Evolutionary conservation across 2,329 filamentous ascomycete species (phyloP).

Genomic region (Xylaria sp.): DNA sequence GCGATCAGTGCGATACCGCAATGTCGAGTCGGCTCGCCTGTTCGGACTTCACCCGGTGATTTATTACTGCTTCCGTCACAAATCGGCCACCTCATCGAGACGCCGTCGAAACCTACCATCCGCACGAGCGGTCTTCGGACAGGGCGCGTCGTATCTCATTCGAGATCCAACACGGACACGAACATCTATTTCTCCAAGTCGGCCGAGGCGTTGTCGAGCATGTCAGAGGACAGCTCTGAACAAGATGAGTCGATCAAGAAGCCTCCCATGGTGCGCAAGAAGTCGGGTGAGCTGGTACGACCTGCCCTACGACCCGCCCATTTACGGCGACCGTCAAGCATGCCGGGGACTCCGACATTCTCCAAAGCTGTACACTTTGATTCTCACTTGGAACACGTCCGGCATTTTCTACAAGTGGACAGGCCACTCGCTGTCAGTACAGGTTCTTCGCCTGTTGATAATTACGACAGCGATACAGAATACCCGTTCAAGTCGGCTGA

Average conservation of each 20-base stretch:
- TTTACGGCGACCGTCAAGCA: slow-evolving; percentile 87
- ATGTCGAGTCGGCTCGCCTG: slow-evolving; percentile 67
- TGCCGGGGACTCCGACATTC: slow-evolving; percentile 96
- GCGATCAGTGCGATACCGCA: slow-evolving; percentile 84
- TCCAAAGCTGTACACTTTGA: slow-evolving; percentile 99
- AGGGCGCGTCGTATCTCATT: slow-evolving; percentile 58
- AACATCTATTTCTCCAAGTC: slow-evolving; percentile 59
- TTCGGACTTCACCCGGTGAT: slow-evolving; percentile 50
- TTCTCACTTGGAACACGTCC: slow-evolving; percentile 92
- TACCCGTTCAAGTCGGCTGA: slow-evolving; percentile 80
- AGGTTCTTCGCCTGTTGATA: slow-evolving; percentile 88
- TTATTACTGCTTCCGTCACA: slow-evolving; percentile 52
- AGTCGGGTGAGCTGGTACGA: slow-evolving; percentile 95
- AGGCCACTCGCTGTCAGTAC: slow-evolving; percentile 95
- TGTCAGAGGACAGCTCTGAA: slow-evolving; percentile 72
- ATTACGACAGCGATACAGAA: slow-evolving; percentile 85
- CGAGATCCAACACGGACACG: slow-evolving; percentile 67
- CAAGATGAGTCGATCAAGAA: slow-evolving; percentile 68
- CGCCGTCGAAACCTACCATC: slow-evolving; percentile 57
- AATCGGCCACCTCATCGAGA: slow-evolving; percentile 46
- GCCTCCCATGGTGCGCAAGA: slow-evolving; percentile 96
- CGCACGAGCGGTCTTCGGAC: slow-evolving; percentile 58
- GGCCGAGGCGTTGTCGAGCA: slow-evolving; percentile 59
- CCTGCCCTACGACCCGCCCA: slow-evolving; percentile 86
- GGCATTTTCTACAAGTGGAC: slow-evolving; percentile 94